phyloP scores from a whole-genome alignment of 768 basidiomycete genomes.

The Lactarius hengduanensis region DNA sequence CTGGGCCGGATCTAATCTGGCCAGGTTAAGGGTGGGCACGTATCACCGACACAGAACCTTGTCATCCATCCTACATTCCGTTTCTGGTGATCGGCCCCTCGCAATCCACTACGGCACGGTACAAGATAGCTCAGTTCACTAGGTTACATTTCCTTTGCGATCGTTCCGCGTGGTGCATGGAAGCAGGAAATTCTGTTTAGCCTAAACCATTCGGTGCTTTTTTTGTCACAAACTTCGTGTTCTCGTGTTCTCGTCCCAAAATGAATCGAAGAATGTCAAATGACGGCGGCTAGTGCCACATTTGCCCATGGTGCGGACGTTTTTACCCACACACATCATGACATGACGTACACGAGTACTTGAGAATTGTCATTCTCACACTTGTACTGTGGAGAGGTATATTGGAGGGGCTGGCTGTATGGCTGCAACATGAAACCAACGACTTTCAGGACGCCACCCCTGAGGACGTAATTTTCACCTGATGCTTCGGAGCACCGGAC shows the following conservation, averaged over 20 bases:
- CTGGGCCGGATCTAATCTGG: no score
- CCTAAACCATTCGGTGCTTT: neutral
- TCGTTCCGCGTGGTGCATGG: neutral
- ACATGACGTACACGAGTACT: neutral
- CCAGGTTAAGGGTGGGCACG: no score
- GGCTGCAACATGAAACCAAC: neutral
- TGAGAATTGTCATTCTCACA: neutral
- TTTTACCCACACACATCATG: neutral
- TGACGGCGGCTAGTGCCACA: neutral
- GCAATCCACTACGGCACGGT: no score
- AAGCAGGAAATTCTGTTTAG: neutral
- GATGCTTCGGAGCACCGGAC: slow-evolving; percentile 15
- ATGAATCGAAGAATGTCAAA: neutral
- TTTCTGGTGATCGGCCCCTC: no score
- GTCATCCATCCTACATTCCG: no score
- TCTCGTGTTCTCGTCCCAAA: no score
- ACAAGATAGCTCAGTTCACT: no score
- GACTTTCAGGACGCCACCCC: slow-evolving; percentile 13
- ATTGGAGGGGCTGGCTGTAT: no score
- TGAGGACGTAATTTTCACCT: slow-evolving; percentile 25
- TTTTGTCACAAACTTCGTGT: no score
- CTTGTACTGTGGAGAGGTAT: neutral
- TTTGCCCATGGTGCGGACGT: neutral
- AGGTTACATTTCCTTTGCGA: neutral
- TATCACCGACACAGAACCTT: no score